Evolutionary conservation across 495 filamentous ascomycete genomes (phyloP).

Genomic region (Penicillium argentinense): DNA sequence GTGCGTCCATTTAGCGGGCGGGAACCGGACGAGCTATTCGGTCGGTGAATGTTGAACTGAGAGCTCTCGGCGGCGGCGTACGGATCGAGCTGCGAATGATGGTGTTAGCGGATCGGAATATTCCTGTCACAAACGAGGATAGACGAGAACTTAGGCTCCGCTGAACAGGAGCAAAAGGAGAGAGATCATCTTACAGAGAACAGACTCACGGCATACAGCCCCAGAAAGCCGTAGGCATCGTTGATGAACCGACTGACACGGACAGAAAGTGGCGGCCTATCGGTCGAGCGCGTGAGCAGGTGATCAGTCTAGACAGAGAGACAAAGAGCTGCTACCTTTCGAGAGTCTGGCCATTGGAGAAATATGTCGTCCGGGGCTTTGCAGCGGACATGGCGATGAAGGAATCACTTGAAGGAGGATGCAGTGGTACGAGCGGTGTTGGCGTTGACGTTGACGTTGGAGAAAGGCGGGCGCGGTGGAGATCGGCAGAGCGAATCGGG

Average conservation of each 20-base stretch:
- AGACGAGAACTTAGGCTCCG: too few species aligned
- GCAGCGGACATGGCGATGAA: slow-evolving; percentile 29
- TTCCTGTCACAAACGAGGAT: too few species aligned
- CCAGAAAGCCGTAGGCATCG: slow-evolving; percentile 44
- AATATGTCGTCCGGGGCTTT: slow-evolving; percentile 29
- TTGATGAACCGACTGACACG: slow-evolving; percentile 46
- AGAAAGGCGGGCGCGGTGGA: too few species aligned
- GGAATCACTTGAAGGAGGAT: too few species aligned
- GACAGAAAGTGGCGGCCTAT: slow-evolving; percentile 45
- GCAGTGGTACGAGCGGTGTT: background rate
- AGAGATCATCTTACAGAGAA: slow-evolving; percentile 35
- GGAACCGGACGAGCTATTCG: slow-evolving; percentile 19
- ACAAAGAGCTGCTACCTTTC: too few species aligned
- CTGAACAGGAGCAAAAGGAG: background rate
- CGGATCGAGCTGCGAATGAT: slow-evolving; percentile 56
- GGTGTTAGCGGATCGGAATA: too few species aligned
- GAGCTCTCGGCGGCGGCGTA: slow-evolving; percentile 64
- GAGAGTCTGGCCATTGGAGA: slow-evolving; percentile 41
- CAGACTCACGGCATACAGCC: slow-evolving; percentile 43
- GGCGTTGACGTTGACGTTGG: slow-evolving; percentile 5
- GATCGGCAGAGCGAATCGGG: too few species aligned
- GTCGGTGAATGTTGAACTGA: slow-evolving; percentile 54
- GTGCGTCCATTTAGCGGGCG: slow-evolving; percentile 27
- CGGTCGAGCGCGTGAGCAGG: slow-evolving; percentile 26
- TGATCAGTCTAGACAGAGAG: too few species aligned